Evolutionary conservation across 371 early-diverging fungal species (phyloP), one percentile per base, ranked within the genome.

Genomic region (Syncephalastrum racemosum): DNA sequence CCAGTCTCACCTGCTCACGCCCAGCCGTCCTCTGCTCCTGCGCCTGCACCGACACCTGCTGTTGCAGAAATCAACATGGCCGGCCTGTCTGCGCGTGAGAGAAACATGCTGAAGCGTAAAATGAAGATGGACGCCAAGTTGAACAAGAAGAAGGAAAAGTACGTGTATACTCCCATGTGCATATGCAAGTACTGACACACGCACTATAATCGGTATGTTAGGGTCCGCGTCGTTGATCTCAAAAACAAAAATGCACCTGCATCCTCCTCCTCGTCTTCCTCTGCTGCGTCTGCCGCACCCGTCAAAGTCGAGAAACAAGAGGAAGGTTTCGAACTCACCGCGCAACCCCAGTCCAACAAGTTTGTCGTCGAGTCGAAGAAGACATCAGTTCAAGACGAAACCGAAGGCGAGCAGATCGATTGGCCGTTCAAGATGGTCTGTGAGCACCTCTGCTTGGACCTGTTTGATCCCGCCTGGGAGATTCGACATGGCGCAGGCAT

Each of bases 401-500:
- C 54, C 20, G 31, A 24, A 19, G 24, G 41, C 19, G 75, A 68
- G 48, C 58, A 66, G 44, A 49, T 50, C 13, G 90, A 91, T 60
- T 97, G 97, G 97, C 91, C 95, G 14, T 96, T 98, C 63, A 92
- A 91, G 56, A 87, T 89, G 48, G 75, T 96, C 0, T 93, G 92
- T 59, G 96, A 95, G 52, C 84, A 93, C 53, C 80, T 98, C 14
- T 90, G 88, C 60, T 78, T 94, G 63, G 95, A 96, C 70, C 77
- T 98, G 42, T 95, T 96, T 63, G 90, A 92, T 54, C 88, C 94
- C 1, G 55, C 72, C n/a, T 98, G 99, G 99, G 94, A 95, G 61
- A 82, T 93, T 18, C 84, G 99, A 6, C 99, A 98, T 62, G 99
- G 99, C 27, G 97, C 99, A 2, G 96, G 91, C 4, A 87, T 97